Evolutionary conservation across 441 rosid species (phyloP).

Genomic region (Aleurites moluccanus): DNA sequence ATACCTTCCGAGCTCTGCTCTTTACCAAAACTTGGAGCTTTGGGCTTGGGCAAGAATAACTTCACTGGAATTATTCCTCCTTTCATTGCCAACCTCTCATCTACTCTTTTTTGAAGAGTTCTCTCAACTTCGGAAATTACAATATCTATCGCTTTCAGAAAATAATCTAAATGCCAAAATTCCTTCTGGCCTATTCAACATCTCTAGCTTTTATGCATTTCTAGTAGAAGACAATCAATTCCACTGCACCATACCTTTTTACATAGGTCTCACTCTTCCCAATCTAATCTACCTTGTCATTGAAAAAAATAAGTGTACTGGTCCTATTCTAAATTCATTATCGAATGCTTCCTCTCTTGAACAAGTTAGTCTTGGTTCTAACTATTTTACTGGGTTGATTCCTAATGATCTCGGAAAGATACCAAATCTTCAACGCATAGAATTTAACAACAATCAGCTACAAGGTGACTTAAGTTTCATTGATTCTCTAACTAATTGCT

Average conservation of each 20-base stretch:
- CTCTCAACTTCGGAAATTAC: neutral
- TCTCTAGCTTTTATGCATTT: neutral
- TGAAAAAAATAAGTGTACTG: neutral
- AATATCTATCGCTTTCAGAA: neutral
- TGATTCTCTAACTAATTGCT: conserved; percentile 1
- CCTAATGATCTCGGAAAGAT: neutral
- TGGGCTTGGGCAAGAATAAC: neutral
- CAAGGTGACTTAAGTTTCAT: conserved; percentile 2
- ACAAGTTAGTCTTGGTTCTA: neutral
- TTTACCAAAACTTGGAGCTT: neutral
- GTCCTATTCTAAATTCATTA: neutral
- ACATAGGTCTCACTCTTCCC: neutral
- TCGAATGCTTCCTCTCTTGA: neutral
- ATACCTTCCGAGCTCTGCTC: neutral
- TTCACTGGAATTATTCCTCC: neutral
- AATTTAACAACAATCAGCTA: neutral
- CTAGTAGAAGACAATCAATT: neutral
- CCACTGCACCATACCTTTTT: neutral
- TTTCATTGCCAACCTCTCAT: neutral
- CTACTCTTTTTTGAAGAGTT: neutral
- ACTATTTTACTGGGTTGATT: neutral
- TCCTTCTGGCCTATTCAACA: conserved; percentile 1
- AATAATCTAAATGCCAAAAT: neutral
- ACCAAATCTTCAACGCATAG: neutral
- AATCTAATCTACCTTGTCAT: neutral